A percentile compares a stretch with the other conserved stretches of the same genome.
phyloP scores from a whole-genome alignment of 305 asterid genomes.

The Solanum hybrid region DNA sequence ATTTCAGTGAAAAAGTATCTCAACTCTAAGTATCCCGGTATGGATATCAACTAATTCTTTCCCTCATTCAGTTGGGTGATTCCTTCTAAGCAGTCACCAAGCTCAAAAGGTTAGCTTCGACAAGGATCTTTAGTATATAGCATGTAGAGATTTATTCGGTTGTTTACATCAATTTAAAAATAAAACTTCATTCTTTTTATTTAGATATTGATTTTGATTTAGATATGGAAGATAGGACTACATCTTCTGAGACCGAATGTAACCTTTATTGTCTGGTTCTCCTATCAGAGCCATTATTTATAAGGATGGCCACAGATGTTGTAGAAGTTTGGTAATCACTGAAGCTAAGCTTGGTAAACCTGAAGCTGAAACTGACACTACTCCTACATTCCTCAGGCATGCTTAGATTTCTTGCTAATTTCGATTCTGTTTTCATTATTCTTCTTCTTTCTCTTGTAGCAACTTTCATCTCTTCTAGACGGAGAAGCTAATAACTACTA shows the following conservation, averaged over 20 bases:
- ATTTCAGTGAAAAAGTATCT: constrained; percentile 12
- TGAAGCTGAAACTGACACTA: not conserved
- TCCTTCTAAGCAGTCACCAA: constrained; percentile 7
- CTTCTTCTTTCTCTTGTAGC: not conserved
- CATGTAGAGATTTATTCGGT: not conserved
- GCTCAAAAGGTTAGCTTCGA: constrained; percentile 13
- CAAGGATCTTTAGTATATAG: not conserved
- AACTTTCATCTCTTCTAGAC: too few relatives aligned
- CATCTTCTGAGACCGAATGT: not conserved
- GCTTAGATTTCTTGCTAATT: not conserved
- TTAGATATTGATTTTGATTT: not conserved
- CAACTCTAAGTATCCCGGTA: constrained; percentile 5
- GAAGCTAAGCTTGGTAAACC: not conserved
- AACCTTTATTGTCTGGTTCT: constrained; percentile 16
- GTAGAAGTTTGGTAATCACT: constrained; percentile 41
- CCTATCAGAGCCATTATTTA: constrained; percentile 14
- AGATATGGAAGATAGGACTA: not conserved
- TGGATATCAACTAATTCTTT: constrained; percentile 21
- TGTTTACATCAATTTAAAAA: not conserved
- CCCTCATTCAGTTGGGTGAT: constrained; percentile 34
- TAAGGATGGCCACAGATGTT: constrained; percentile 46
- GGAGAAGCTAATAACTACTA: too few relatives aligned
- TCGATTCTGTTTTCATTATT: too few relatives aligned
- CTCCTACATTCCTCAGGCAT: not conserved
- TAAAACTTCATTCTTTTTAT: not conserved